A percentile compares a stretch with the other conserved stretches of the same genome.
Evolutionary conservation across 352 stramenopile species (phyloP).

Genomic region (Phytophthora sp.): DNA sequence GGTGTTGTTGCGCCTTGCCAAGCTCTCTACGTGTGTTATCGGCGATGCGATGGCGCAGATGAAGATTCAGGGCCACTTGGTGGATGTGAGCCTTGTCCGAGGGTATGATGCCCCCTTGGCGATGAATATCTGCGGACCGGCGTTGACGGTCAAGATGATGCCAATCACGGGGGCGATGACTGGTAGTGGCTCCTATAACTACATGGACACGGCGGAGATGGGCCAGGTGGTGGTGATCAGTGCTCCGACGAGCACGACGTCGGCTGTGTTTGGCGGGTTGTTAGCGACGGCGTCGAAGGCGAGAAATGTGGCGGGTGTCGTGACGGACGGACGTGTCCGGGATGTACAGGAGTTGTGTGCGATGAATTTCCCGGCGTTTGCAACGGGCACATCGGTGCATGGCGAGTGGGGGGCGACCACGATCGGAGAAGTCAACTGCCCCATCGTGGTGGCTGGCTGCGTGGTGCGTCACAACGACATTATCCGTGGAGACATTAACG

Average conservation of each 20-base stretch:
- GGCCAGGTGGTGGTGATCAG: conserved; percentile 84
- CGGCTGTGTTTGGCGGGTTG: conserved; percentile 74
- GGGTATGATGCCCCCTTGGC: conserved; percentile 73
- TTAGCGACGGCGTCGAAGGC: conserved; percentile 76
- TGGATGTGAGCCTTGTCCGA: conserved; percentile 74
- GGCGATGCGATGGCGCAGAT: conserved; percentile 81
- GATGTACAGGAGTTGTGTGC: conserved; percentile 76
- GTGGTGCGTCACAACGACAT: conserved; percentile 83
- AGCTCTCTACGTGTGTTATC: conserved; percentile 84
- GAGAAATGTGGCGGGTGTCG: conserved; percentile 62
- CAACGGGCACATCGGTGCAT: conserved; percentile 75
- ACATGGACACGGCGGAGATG: conserved; percentile 80
- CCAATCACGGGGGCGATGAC: conserved; percentile 52
- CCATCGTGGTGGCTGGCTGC: conserved; percentile 73
- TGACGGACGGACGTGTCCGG: conserved; percentile 78
- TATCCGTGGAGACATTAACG: conserved; percentile 84
- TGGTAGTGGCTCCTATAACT: conserved; percentile 54
- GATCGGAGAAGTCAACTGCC: conserved; percentile 71
- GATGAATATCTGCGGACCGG: conserved; percentile 84
- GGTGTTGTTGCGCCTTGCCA: conserved; percentile 75
- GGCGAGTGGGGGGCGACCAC: conserved; percentile 61
- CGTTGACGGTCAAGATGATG: conserved; percentile 82
- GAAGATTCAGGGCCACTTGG: conserved; percentile 81
- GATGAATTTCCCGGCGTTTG: conserved; percentile 77
- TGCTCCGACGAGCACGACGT: conserved; percentile 55